Evolutionary conservation across 2,329 filamentous ascomycete species (phyloP).

Genomic region (Penicillium sp.): DNA sequence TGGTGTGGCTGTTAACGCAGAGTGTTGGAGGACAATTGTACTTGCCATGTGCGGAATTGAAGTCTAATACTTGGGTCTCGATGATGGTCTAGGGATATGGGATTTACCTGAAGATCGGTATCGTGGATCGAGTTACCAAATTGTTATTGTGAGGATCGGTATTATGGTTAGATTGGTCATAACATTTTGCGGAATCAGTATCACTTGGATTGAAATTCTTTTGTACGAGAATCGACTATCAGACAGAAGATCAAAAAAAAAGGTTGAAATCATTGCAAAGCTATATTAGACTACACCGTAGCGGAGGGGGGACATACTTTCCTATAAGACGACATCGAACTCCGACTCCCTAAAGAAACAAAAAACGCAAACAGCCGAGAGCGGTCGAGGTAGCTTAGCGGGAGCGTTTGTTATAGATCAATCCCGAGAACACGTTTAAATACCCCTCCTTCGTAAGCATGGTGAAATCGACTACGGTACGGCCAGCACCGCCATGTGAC

Average conservation of each 20-base stretch:
- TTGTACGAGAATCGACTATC: neutral
- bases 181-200: neutral
- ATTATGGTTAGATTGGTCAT: too few species aligned
- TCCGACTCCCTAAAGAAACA: neutral
- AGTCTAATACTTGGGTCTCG: neutral
- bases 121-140: neutral
- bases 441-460: conserved; percentile 44
- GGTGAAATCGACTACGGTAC: conserved; percentile 41
- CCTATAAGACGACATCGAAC: neutral
- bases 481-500: conserved; percentile 23
- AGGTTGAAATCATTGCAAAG: neutral
- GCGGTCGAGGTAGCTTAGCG: neutral
- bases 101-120: too few species aligned
- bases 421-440: conserved; percentile 41
- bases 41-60: neutral
- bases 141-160: neutral
- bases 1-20: neutral
- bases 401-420: conserved; percentile 31
- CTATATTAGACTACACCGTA: neutral
- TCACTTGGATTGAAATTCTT: neutral
- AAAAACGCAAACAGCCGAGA: neutral
- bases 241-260: neutral
- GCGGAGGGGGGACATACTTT: neutral
- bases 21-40: neutral
- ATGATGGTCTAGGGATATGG: neutral